phyloP scores from a whole-genome alignment of 768 basidiomycete genomes.

The Piloderma croceum region DNA sequence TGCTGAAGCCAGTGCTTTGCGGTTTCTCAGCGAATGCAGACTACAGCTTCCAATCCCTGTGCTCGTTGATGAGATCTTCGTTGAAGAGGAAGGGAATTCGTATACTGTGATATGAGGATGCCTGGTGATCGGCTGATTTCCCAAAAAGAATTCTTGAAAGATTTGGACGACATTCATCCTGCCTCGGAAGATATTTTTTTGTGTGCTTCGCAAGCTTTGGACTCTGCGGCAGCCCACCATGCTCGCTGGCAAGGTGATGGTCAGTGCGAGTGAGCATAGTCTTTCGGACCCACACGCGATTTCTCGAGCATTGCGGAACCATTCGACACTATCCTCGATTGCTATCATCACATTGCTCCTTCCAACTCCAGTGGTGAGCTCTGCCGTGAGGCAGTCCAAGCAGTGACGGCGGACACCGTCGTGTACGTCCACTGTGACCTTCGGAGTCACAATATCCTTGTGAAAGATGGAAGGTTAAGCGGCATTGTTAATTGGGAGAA shows the following conservation, averaged over 20 bases:
- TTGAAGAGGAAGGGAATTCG: constrained; percentile 7
- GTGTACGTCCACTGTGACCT: constrained; percentile 17
- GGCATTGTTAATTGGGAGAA: constrained; percentile 23
- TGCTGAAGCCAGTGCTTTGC: constrained; percentile 17
- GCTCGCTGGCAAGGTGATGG: constrained; percentile 15
- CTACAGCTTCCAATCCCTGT: constrained; percentile 19
- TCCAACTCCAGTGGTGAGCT: not conserved
- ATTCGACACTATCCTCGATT: constrained; percentile 13
- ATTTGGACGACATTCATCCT: constrained; percentile 2
- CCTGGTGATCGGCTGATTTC: constrained; percentile 12
- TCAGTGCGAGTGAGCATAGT: constrained; percentile 21
- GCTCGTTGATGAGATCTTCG: constrained; percentile 14
- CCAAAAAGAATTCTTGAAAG: constrained; percentile 4
- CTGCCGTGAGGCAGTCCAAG: not conserved
- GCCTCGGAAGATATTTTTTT: constrained; percentile 9
- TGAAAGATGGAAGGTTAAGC: constrained; percentile 15
- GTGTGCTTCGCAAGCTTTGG: constrained; percentile 18
- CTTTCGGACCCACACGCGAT: constrained; percentile 13
- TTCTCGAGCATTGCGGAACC: constrained; percentile 15
- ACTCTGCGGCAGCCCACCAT: constrained; percentile 12
- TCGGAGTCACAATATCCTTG: constrained; percentile 16
- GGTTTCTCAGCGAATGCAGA: constrained; percentile 12
- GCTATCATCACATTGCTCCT: constrained; percentile 9
- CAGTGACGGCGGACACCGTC: constrained; percentile 6
- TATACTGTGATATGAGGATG: constrained; percentile 20